Base-by-base conservation (phyloP, 176 grass and related monocot genomes). In the Paspalum vaginatum region DNA sequence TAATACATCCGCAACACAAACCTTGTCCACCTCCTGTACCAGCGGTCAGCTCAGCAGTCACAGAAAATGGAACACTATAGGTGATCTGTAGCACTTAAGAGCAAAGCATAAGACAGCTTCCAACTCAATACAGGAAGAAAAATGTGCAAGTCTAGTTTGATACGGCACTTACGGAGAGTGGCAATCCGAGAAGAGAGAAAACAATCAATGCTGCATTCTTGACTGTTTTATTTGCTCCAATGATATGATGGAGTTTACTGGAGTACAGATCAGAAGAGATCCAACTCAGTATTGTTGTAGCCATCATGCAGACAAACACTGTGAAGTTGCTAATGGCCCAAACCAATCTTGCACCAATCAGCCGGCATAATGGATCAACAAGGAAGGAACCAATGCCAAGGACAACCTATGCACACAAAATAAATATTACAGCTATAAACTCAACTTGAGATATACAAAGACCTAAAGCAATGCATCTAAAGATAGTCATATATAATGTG, bases 241-340 rank as follows among this genome's bases (percentile, higher is more conserved):
- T 84, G 52, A 89, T 85, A 61, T 91, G 92, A 61, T 95, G 90
- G 81, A 93, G 86, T 73, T 85, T 83, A 43, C 58, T 81, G 16
- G 86, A 88, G 65, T 85, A 87, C 24, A 86, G 5, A 52, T 90
- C 82, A 39, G 74, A 82, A 61, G 92, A 95, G 40, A 95, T 75
- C 86, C 91, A 87, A 64, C 96, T 93, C 81, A 93, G 47, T 76
- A 93, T 73, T 18, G 92, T 85, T 76, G 90, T 95, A 64, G 90
- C 92, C 73, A 89, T 61, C 96, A 99, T 99, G 87, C 96, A 99
- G 32, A 89, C 26, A 84, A 99, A 99, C 22, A 99, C 96, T 15
- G 82, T 91, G 52, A 99, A 99, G 76, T 99, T 99, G 81, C 96
- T 95, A 11, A 95, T 86, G 47, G 96, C 88, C 96, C 96, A 99